These are phyloP conservation scores for Chaetomiaceae sp. DNA, from an alignment of 2,329 filamentous ascomycete genomes.

Conservation along the genomic window DNA sequence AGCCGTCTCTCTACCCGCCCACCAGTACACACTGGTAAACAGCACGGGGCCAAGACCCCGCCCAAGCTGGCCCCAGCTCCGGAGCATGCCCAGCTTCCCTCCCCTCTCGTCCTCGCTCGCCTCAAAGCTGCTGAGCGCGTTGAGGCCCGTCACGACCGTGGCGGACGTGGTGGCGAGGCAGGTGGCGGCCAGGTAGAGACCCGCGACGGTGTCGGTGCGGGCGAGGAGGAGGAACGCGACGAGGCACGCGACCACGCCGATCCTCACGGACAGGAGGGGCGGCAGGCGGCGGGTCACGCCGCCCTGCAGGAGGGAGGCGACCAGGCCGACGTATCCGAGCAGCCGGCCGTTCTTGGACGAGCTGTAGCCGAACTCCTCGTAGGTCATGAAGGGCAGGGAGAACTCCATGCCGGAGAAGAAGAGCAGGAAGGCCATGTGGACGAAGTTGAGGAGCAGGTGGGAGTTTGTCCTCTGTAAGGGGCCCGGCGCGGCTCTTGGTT, in stretches of 20 bases:
- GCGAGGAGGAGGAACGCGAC: slow-evolving; percentile 76
- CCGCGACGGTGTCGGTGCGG: slow-evolving; percentile 59
- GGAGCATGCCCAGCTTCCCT: slow-evolving; percentile 76
- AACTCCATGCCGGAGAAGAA: slow-evolving; percentile 99
- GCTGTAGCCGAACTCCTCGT: slow-evolving; percentile 81
- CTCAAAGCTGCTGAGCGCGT: slow-evolving; percentile 88
- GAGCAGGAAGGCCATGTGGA: slow-evolving; percentile 86
- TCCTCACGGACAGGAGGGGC: slow-evolving; percentile 71
- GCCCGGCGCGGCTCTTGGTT: slow-evolving; percentile 21
- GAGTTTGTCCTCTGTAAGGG: slow-evolving; percentile 66
- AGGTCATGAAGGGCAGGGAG: slow-evolving; percentile 94
- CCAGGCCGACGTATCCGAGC: slow-evolving; percentile 83
- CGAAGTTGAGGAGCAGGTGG: slow-evolving; percentile 72
- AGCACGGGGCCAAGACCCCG: slow-evolving; percentile 80
- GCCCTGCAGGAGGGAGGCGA: slow-evolving; percentile 89
- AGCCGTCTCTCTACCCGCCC: slow-evolving; percentile 83
- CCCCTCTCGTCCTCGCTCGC: slow-evolving; percentile 75
- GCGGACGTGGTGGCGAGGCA: slow-evolving; percentile 85
- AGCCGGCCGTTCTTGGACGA: slow-evolving; percentile 77
- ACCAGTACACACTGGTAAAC: slow-evolving; percentile 97
- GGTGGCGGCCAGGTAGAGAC: slow-evolving; percentile 76
- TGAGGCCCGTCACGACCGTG: slow-evolving; percentile 90
- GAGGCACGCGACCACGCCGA: slow-evolving; percentile 73
- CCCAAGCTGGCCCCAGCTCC: slow-evolving; percentile 80
- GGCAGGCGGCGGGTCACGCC: slow-evolving; percentile 82